Evolutionary conservation across 768 basidiomycete species (phyloP), one percentile per base, ranked within the genome.

Genomic region (Amanita exitialis): DNA sequence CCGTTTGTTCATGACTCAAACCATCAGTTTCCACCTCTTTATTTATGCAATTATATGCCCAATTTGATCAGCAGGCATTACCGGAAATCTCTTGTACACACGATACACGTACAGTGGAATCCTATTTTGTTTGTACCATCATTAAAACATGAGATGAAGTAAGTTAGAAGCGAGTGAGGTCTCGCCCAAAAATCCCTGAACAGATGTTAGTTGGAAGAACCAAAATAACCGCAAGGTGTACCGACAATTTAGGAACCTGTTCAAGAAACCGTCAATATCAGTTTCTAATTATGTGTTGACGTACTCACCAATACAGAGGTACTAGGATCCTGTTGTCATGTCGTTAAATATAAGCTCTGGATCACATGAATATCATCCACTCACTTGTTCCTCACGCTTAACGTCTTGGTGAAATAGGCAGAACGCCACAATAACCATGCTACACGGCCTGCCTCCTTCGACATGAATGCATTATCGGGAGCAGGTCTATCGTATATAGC

Each of bases 381-480:
- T 58, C 56, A 81, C 80, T 80, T 85, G 65, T 88, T 88, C 63
- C 84, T 71, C 55, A 76, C 53, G 59, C 83, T 86, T 48, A 90
- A 63, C 3, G 85, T 85, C 77, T 78, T 79, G 4, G 83, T 84
- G 62, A 87, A 86, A 66, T 90, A 90, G 1, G 87, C 86, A 15
- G 82, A 83, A 48, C 86, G 73, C 86, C 86, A 89, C 44, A 89
- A 69, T 28, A 89, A 69, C 86, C 86, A 89, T 9, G 86, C 86
- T 35, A 85, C 54, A 34, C 83, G 73, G 23, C 86, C 80, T 35
- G 78, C 72, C 65, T 86, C 77, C 62, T 78, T 80, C 49, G 72
- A 66, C 66, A 80, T 67, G 58, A 78, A 67, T 9, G 47, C 36
- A 6, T 55, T 69, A 44, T 72, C 69, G 38, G 73, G 68, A 13